Conservation (phyloP, 1,284 basidiomycete species). For the Pseudomicrostroma phylloplanum region DNA sequence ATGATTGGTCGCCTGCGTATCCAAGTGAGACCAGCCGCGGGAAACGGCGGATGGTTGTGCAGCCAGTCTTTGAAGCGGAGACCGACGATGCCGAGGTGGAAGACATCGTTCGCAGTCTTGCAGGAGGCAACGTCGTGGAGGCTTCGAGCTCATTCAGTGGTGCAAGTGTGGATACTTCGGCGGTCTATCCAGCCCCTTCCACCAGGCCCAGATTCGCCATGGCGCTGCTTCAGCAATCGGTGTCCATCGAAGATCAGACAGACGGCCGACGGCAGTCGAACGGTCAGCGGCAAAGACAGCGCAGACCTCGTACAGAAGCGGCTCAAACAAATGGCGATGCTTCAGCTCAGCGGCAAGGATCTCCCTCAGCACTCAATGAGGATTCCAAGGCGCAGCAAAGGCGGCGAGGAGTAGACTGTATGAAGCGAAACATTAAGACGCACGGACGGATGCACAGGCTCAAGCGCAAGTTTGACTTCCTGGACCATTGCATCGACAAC, state of each 20-base stretch:
- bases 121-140: neutral
- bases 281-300: neutral
- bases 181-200: neutral
- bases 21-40: neutral
- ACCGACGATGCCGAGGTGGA: neutral
- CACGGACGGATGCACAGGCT: neutral
- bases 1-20: neutral
- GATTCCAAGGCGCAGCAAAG: neutral
- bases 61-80: constrained; percentile 2
- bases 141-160: neutral
- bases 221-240: neutral
- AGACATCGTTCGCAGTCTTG: neutral
- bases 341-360: too few species aligned
- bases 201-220: neutral
- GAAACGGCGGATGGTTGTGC: neutral
- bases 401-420: neutral
- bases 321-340: neutral
- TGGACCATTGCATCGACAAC: constrained; percentile 1
- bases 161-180: neutral
- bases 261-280: neutral
- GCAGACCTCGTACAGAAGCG: neutral
- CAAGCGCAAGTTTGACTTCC: constrained; percentile 2
- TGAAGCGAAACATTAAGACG: neutral
- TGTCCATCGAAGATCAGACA: neutral
- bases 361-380: neutral